These are phyloP conservation scores for Berberis vulgaris DNA, from an alignment of 164 flowering plant species.

Conservation along the genomic window DNA sequence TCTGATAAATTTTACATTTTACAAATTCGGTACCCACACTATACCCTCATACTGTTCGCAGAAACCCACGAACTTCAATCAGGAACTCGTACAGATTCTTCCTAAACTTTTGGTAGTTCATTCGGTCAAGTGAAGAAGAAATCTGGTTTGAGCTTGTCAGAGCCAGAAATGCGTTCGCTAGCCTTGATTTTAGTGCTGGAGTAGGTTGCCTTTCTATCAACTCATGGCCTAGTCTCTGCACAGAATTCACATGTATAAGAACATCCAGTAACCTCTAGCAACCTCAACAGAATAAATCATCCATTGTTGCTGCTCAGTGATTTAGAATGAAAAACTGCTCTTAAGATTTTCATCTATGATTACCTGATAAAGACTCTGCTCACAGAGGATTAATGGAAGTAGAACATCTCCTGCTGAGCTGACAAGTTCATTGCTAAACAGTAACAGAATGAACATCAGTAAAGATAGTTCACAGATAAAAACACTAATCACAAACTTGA, in stretches of 20 bases:
- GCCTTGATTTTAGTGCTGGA: constrained; percentile 42
- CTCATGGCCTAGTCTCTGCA: constrained; percentile 65
- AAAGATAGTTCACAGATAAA: background rate
- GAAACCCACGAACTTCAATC: constrained; percentile 80
- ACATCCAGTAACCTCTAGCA: background rate
- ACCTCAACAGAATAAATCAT: background rate
- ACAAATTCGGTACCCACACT: background rate
- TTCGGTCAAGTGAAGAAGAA: constrained; percentile 58
- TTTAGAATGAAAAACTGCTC: background rate
- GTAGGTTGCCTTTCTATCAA: constrained; percentile 57
- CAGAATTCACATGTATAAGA: background rate
- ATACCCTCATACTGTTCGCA: constrained; percentile 38
- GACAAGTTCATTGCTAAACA: constrained; percentile 63
- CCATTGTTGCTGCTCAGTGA: background rate
- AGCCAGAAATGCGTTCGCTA: constrained; percentile 62
- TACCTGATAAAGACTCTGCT: constrained; percentile 78
- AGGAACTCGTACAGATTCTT: constrained; percentile 67
- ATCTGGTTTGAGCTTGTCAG: constrained; percentile 76
- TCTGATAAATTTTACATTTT: background rate
- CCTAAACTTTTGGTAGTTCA: constrained; percentile 68
- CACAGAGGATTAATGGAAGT: constrained; percentile 80
- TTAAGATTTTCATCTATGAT: background rate
- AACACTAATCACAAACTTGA: background rate
- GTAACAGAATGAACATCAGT: constrained; percentile 9
- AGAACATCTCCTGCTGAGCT: constrained; percentile 90